Base-by-base conservation (phyloP, 2,329 filamentous ascomycete species). In the Elsinoe perseae region DNA sequence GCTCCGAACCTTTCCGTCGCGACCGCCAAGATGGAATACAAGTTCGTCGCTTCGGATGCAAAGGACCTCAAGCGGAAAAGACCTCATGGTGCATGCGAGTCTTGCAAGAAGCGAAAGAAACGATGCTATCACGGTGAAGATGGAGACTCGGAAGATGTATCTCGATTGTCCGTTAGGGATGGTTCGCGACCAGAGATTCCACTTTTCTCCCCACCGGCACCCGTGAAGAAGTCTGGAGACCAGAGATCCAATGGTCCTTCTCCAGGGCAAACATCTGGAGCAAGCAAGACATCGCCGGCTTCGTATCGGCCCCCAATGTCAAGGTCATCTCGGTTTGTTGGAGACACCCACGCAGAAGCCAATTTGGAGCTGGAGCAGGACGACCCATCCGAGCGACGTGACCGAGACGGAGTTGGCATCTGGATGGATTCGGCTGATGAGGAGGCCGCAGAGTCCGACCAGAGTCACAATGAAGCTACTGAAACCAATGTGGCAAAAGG, bases 261-360 rank as follows among this genome's bases (percentile, higher is more conserved):
- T 16, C 40, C 18, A 32, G 20, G 42, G n/a, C 38, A 30, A 30
- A 14, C 23, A 18, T 52, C 12, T 20, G 23, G 4, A 28, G 21
- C 34, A n/a, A 43, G 14, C 32, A 40, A n/a, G 10, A 23, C 34
- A 18, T 38, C 43, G 21, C 36, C 56, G 20, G 16, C 30, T n/a
- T 55, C 43, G n/a, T 18, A 40, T 40, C 28, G 50, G 27, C 42
- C 34, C n/a, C 62, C 62, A 43, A 63, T 64, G 23, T 62, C 65
- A 48, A 71, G 67, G 28, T 68, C 70, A 14, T 67, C 70, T 16
- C 71, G 72, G 52, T 76, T 76, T 58, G 62, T 75, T 42, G 73
- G 74, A 54, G 75, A 77, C 57, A 63, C 76, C 55, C 73, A 72
- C 36, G 75, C 75, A 3, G 74, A 76, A 59, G 70, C 74, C n/a